Conservation (phyloP, 768 basidiomycete species). For the Crucibulum laeve region DNA sequence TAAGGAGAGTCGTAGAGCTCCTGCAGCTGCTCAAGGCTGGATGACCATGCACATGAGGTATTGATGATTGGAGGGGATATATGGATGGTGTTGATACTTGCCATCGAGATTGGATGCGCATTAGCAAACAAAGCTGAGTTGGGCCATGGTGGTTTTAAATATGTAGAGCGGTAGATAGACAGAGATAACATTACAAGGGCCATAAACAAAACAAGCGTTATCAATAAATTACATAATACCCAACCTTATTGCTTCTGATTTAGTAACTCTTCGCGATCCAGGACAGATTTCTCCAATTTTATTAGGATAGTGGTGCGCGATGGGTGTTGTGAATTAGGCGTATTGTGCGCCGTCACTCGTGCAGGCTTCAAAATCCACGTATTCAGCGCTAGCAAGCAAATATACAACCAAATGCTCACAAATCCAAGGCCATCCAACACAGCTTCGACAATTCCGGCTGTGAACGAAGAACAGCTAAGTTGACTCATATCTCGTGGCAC, state of each 20-base stretch:
- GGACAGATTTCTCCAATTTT: slow-evolving; percentile 88
- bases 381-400: background rate
- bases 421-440: slow-evolving; percentile 92
- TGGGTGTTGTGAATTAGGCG: slow-evolving; percentile 76
- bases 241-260: slow-evolving; percentile 38
- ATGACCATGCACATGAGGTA: slow-evolving; percentile 80
- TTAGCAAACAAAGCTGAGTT: too few relatives aligned
- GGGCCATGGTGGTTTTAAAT: too few relatives aligned
- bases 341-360: slow-evolving; percentile 92
- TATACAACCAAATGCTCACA: slow-evolving; percentile 45
- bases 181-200: background rate
- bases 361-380: slow-evolving; percentile 62
- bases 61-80: slow-evolving; percentile 70
- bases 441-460: slow-evolving; percentile 96
- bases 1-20: slow-evolving; percentile 60
- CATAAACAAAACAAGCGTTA: background rate
- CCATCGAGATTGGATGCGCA: too few relatives aligned
- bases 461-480: slow-evolving; percentile 95
- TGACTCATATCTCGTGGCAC: slow-evolving; percentile 93
- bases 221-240: background rate
- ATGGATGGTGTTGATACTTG: slow-evolving; percentile 48
- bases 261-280: slow-evolving; percentile 91
- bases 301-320: slow-evolving; percentile 94
- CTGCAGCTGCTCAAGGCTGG: slow-evolving; percentile 56
- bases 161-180: too few relatives aligned